Conservation (phyloP, 75 land plant genomes). For the Picea sitchensis region DNA sequence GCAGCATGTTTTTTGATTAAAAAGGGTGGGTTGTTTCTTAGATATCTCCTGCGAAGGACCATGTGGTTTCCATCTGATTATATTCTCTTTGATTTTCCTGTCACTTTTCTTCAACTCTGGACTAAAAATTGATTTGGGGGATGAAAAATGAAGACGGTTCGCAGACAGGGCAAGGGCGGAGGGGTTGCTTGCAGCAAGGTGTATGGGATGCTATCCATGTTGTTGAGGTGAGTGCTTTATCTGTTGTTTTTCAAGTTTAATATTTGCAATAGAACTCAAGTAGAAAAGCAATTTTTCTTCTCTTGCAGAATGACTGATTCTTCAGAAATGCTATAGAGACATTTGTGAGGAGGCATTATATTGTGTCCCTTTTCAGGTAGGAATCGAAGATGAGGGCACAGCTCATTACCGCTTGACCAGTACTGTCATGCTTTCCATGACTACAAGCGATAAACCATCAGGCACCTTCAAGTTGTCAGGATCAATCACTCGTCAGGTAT, state of each 20-base stretch:
- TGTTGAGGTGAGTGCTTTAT: conserved; percentile 51
- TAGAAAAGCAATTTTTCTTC: not conserved
- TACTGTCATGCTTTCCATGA: conserved; percentile 90
- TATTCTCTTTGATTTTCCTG: not conserved
- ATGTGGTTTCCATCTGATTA: not conserved
- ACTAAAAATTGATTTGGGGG: not conserved
- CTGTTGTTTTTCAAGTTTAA: conserved; percentile 16
- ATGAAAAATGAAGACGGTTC: conserved; percentile 69
- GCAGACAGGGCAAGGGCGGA: conserved; percentile 72
- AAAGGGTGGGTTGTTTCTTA: conserved; percentile 57
- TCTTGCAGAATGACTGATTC: not conserved
- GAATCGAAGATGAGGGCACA: conserved; percentile 57
- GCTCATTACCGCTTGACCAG: conserved; percentile 84
- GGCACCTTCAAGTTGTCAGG: conserved; percentile 86
- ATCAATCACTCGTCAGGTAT: conserved; percentile 93
- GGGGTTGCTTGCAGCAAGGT: conserved; percentile 77
- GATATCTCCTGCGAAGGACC: not conserved
- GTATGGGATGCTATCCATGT: conserved; percentile 98
- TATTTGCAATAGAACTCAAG: not conserved
- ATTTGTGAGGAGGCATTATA: not conserved
- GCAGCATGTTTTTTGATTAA: conserved; percentile 87
- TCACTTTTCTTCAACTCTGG: conserved; percentile 1
- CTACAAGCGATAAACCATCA: conserved; percentile 56
- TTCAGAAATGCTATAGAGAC: not conserved
- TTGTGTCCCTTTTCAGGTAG: conserved; percentile 45